phyloP scores from a whole-genome alignment of 208 protist species.

The Blastocrithidia nonstop region DNA sequence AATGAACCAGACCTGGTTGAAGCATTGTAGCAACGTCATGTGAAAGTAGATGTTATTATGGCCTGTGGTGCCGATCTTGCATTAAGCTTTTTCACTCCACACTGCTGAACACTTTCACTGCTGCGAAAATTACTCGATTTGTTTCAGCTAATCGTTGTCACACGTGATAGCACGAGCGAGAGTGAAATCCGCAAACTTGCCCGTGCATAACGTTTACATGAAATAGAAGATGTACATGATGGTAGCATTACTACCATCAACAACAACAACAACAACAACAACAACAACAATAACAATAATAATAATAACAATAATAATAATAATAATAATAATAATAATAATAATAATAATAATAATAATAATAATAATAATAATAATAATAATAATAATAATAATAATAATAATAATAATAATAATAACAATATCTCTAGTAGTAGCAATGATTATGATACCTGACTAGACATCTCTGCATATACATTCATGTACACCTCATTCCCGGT shows the following conservation, averaged over 20 bases:
- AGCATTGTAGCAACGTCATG: constrained; percentile 6
- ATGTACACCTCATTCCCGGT: constrained; percentile 14
- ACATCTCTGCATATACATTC: constrained; percentile 29
- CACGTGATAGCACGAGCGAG: constrained; percentile 1
- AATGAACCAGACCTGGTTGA: constrained; percentile 6
- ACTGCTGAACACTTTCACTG: constrained; percentile 42
- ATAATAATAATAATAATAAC: neutral
- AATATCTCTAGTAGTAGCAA: neutral
- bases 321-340: no score
- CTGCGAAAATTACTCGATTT: constrained; percentile 33
- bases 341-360: no score
- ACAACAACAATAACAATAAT: no score
- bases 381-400: neutral
- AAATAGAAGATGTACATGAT: no score
- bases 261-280: no score
- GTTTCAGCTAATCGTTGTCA: constrained; percentile 37
- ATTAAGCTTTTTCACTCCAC: constrained; percentile 41
- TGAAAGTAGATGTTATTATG: constrained; percentile 26
- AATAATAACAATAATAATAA: no score
- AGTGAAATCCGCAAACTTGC: no score
- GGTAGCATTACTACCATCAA: no score
- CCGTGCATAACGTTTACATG: no score
- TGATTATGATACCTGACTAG: no score
- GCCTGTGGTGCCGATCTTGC: constrained; percentile 69
- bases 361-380: no score